Evolutionary conservation across 2,329 filamentous ascomycete genomes (phyloP).

Genomic region (Fusarium falciforme): DNA sequence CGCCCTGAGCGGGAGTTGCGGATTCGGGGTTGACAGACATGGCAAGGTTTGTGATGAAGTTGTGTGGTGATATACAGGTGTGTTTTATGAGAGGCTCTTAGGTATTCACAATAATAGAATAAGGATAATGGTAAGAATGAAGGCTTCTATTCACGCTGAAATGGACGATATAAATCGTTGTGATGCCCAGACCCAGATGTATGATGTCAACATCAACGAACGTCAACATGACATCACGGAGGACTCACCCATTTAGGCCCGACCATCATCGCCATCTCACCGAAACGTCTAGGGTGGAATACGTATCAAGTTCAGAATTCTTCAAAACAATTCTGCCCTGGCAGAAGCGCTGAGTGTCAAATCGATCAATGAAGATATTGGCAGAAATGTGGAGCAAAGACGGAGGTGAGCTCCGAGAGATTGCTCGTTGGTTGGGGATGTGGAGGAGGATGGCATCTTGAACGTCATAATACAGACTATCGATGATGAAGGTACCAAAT

Average conservation of each 20-base stretch:
- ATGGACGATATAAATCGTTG: constrained; percentile 18
- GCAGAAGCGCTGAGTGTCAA: neutral
- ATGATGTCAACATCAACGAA: constrained; percentile 30
- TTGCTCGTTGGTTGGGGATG: constrained; percentile 22
- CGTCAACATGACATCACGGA: constrained; percentile 32
- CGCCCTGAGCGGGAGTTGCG: constrained; percentile 61
- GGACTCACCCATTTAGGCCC: neutral
- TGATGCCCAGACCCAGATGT: neutral
- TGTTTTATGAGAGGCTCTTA: neutral
- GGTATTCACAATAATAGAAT: neutral
- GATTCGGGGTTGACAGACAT: constrained; percentile 66
- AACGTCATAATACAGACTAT: constrained; percentile 19
- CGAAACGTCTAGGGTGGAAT: neutral
- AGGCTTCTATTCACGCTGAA: neutral
- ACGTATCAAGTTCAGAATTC: neutral
- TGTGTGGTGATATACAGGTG: neutral
- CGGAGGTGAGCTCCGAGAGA: constrained; percentile 29
- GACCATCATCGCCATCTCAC: neutral
- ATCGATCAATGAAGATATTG: constrained; percentile 30
- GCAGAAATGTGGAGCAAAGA: constrained; percentile 22
- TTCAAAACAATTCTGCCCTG: neutral
- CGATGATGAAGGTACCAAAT: neutral
- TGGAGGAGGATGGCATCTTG: constrained; percentile 19
- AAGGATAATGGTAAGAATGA: neutral
- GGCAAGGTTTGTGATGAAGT: constrained; percentile 20